Evolutionary conservation across 805 yeast genomes (phyloP).

Genomic region (Kodamaea laetipori): DNA sequence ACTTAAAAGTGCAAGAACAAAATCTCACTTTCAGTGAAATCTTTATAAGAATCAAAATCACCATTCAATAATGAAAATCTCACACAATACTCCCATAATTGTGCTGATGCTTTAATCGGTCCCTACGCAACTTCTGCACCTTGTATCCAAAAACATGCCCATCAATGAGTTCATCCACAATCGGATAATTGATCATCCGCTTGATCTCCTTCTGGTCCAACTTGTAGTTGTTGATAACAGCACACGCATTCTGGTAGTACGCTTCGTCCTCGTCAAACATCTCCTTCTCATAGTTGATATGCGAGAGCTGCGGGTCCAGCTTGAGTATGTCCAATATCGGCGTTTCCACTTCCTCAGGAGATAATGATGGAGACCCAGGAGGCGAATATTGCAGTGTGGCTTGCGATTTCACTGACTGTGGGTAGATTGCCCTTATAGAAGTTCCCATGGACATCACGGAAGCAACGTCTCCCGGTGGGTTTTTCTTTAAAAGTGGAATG

Average conservation of each 20-base stretch:
- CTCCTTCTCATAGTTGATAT: slow-evolving; percentile 34
- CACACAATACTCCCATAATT: slow-evolving; percentile 34
- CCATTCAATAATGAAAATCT: not conserved
- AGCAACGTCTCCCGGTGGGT: slow-evolving; percentile 20
- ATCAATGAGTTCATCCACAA: slow-evolving; percentile 42
- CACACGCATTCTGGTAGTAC: slow-evolving; percentile 34
- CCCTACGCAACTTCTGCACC: slow-evolving; percentile 39
- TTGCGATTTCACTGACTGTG: slow-evolving; percentile 15
- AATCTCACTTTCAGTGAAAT: too few species aligned
- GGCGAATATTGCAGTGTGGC: slow-evolving; percentile 20
- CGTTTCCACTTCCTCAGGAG: slow-evolving; percentile 7
- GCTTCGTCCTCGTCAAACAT: slow-evolving; percentile 41
- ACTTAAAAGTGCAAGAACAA: too few species aligned
- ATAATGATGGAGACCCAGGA: slow-evolving; percentile 19
- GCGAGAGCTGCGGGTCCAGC: slow-evolving; percentile 13
- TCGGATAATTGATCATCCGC: slow-evolving; percentile 42
- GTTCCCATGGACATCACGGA: slow-evolving; percentile 35
- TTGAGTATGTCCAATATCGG: slow-evolving; percentile 11
- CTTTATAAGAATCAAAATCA: not conserved
- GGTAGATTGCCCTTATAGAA: slow-evolving; percentile 34
- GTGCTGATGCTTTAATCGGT: slow-evolving; percentile 17
- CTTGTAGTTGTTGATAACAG: slow-evolving; percentile 33
- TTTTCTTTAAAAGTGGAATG: slow-evolving; percentile 5
- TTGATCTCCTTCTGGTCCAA: slow-evolving; percentile 38
- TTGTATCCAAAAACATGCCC: slow-evolving; percentile 46